Evolutionary conservation across 768 basidiomycete genomes (phyloP).

Genomic region (Panaeolus cyanescens): DNA sequence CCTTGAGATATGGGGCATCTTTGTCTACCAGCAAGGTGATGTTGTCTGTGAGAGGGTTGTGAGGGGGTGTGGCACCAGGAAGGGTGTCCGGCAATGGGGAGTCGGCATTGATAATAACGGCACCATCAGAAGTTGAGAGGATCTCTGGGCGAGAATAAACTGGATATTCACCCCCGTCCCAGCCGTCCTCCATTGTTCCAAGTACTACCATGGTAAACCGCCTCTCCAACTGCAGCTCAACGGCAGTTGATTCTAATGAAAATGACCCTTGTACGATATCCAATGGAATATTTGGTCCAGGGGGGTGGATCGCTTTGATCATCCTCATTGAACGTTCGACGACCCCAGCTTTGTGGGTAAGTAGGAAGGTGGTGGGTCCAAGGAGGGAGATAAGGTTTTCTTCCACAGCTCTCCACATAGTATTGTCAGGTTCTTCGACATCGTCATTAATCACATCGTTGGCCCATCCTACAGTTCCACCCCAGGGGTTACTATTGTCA

Average conservation of each 20-base stretch:
- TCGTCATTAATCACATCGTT: neutral
- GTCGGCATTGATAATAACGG: constrained; percentile 21
- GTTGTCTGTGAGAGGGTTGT: constrained; percentile 56
- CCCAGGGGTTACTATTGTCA: neutral
- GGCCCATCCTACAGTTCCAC: neutral
- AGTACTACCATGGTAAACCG: constrained; percentile 38
- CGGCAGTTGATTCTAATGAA: constrained; percentile 26
- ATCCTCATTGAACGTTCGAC: constrained; percentile 68
- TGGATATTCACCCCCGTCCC: constrained; percentile 39
- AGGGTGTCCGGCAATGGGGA: constrained; percentile 33
- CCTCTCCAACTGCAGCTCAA: constrained; percentile 40
- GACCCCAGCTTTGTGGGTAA: constrained; percentile 65
- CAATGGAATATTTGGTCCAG: constrained; percentile 24
- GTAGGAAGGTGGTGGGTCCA: constrained; percentile 57
- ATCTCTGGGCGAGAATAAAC: constrained; percentile 38
- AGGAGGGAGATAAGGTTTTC: constrained; percentile 32
- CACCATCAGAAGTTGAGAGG: constrained; percentile 33
- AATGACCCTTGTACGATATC: constrained; percentile 22
- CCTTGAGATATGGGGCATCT: constrained; percentile 36
- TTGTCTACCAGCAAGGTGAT: constrained; percentile 59
- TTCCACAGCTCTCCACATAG: constrained; percentile 8
- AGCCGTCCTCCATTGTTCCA: constrained; percentile 38
- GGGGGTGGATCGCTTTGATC: constrained; percentile 49
- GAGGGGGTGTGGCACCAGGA: constrained; percentile 26
- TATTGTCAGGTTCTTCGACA: constrained; percentile 6